Evolutionary conservation across 2,329 filamentous ascomycete genomes (phyloP), one percentile per base, ranked within the genome.

Genomic region (Fusarium poae): DNA sequence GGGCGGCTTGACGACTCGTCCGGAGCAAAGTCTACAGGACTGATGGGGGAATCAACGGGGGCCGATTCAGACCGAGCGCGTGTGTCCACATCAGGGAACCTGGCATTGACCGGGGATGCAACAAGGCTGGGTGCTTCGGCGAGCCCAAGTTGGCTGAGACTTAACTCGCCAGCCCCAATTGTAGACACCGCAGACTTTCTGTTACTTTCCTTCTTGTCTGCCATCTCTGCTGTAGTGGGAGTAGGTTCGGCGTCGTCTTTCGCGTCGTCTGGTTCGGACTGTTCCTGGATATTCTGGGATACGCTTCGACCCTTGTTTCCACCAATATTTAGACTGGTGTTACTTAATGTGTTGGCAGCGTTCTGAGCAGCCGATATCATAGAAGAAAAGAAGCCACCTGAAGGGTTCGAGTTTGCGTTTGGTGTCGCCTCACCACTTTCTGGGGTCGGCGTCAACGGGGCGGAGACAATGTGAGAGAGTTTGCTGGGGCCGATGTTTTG

Each of bases 331-430:
- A 88, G 83, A 30, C 84, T 83, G 6, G 85, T 86, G 76, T 89
- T 92, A 71, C 86, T 93, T 6, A 94, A 78, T 20, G 88, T 89
- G 68, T 83, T 93, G 16, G 94, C 94, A 43, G 95, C 95, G 85
- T 91, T 97, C 79, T 98, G 95, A 20, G 96, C 96, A 45, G 91
- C 95, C 40, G 93, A 95, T 68, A 99, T 89, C 76, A 99, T 92
- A 27, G 92, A 94, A 6, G 93, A 97, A 80, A 99, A 98, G 82
- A 99, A 98, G 1, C 94, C 90, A 37, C 86, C 83, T 56, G 67
- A 42, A 25, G 67, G 25, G n/a, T 70, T 70, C 20, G 87, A 85
- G 34, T 87, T 70, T 25, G 87, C 85, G 30, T 86, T 88, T 74
- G 77, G 74, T 64, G 88, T 89, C n/a, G 82, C 76, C 57, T 78